Base-by-base conservation (phyloP, 768 basidiomycete species). In the Thelephora aurantiotincta region DNA sequence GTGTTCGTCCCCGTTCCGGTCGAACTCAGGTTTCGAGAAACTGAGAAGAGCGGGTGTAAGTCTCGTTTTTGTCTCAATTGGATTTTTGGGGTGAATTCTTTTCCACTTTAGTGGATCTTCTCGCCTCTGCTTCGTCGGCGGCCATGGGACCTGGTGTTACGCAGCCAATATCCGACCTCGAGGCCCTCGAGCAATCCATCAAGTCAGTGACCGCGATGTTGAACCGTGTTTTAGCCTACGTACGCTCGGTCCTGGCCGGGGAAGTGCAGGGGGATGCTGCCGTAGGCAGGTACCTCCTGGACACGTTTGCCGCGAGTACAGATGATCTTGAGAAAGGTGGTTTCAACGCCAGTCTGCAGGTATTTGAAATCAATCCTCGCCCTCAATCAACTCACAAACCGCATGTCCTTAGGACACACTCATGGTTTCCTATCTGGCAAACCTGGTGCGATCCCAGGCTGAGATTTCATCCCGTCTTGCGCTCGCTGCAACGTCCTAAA, bases 1-100 rank as follows among this genome's bases (percentile, higher is more conserved):
- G 87, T 93, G 26, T 98, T 98, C 64, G 72, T 87, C 23, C 93
- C 94, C 33, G 78, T 98, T 45, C 85, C 88, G n/a, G 82, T 87
- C 50, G 78, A 85, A 51, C 70, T 98, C 48, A 77, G 77, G 55
- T 87, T 87, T 65, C 78, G 82, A 54, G 79, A 86, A 41, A 73
- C 81, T 33, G 93, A 98, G 61, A 78, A 82, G 51, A 82, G 85
- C 51, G 88, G 89, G 38, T 68, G 92, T 93, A 63, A 63, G 88
- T 75, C 6, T 45, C 26, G 18, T 49, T 23, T 9, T 3, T 35
- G n/a, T 13, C 33, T 44, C 26, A 33, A 43, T 6, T 14, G n/a
- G 45, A 14, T n/a, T 14, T 22, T 52, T 47, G 14, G 50, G 30
- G n/a, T 46, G 38, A 16, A 7, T 42, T 14, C 16, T 52, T 26